A percentile compares a stretch with the other conserved stretches of the same genome.
These are phyloP conservation scores for Dendrocalamus latiflorus DNA, from an alignment of 202 grass and related monocot species.

Conservation along the genomic window DNA sequence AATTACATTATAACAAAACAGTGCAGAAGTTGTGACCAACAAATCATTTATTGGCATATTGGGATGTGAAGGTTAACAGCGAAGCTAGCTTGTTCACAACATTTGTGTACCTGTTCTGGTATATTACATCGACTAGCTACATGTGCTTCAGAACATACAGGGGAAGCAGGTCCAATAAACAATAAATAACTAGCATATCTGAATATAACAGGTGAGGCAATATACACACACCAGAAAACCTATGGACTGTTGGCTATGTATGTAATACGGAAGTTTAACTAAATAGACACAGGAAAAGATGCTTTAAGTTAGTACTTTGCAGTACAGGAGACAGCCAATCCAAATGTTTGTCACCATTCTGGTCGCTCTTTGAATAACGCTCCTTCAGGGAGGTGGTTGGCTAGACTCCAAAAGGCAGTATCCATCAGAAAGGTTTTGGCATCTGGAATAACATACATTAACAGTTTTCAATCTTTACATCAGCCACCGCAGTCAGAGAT, in stretches of 20 bases:
- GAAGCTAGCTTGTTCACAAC: neutral
- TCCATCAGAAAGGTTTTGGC: neutral
- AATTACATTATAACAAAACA: no score
- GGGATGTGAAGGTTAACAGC: neutral
- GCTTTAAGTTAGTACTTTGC: constrained; percentile 41
- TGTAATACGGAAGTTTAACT: constrained; percentile 1
- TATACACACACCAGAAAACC: constrained; percentile 12
- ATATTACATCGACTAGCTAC: constrained; percentile 3
- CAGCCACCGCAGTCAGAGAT: constrained; percentile 22
- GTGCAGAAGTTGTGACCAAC: no score
- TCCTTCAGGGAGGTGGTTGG: constrained; percentile 1
- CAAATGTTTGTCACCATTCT: neutral
- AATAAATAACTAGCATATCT: constrained; percentile 19
- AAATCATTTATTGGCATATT: neutral
- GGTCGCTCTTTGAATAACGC: neutral
- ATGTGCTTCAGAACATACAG: constrained; percentile 13
- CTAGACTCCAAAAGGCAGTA: neutral
- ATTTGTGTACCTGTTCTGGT: neutral
- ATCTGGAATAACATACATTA: neutral
- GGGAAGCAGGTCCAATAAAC: constrained; percentile 2
- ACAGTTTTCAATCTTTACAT: constrained; percentile 14
- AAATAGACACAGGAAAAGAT: constrained; percentile 19
- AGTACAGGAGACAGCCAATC: constrained; percentile 18
- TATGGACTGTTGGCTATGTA: constrained; percentile 25
- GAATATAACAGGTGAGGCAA: constrained; percentile 11